These are phyloP conservation scores for Stellera chamaejasme DNA, from an alignment of 345 rosid genomes.

Conservation along the genomic window DNA sequence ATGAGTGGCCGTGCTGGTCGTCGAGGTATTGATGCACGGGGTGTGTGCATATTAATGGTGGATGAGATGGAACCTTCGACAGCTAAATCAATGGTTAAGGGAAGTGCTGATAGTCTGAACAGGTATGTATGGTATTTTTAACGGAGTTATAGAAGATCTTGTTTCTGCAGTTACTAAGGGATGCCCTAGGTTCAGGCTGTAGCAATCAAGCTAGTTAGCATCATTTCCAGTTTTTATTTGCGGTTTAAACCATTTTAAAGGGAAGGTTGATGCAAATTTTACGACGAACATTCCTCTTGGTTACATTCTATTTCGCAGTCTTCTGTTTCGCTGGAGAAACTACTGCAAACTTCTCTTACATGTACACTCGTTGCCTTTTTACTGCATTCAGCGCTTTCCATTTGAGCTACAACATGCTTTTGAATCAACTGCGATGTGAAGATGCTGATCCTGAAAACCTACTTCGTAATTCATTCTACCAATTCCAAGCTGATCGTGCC, in stretches of 20 bases:
- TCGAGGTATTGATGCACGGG: conserved; percentile 95
- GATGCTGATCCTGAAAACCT: conserved; percentile 95
- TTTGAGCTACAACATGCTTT: conserved; percentile 95
- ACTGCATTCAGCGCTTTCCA: conserved; percentile 75
- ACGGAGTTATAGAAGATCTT: neutral
- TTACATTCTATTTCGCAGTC: no score
- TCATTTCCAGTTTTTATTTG: neutral
- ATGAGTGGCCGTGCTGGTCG: conserved; percentile 99
- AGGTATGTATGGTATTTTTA: conserved; percentile 40
- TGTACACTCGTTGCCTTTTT: conserved; percentile 16
- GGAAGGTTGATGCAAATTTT: no score
- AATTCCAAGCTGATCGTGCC: conserved; percentile 93
- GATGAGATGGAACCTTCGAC: conserved; percentile 97
- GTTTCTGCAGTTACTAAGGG: conserved; percentile 3
- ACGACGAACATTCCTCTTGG: no score
- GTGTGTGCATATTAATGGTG: conserved; percentile 93
- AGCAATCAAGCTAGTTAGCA: neutral
- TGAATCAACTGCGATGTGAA: conserved; percentile 93
- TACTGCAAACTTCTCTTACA: neutral
- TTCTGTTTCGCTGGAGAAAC: neutral
- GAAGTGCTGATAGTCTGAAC: conserved; percentile 93
- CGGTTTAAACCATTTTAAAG: no score
- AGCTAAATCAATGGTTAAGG: conserved; percentile 92
- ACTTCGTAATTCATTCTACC: conserved; percentile 93
- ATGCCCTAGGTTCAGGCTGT: neutral